A percentile compares a stretch with the other conserved stretches of the same genome.
These are phyloP conservation scores for Brassica cretica DNA, from an alignment of 345 rosid genomes.

Conservation along the genomic window DNA sequence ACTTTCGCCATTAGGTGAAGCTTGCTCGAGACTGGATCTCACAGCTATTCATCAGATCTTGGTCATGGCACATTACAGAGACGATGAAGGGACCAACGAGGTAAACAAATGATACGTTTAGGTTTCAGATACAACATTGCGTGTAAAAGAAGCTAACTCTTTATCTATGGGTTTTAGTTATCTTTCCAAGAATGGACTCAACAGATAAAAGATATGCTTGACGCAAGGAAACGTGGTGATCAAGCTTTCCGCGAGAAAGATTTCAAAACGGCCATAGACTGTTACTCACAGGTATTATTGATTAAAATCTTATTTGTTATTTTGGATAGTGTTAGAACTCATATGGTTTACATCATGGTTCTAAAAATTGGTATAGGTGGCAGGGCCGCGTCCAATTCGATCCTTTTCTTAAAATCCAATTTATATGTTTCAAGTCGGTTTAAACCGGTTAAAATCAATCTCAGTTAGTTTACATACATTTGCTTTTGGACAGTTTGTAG, in stretches of 20 bases:
- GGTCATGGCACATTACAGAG: constrained; percentile 82
- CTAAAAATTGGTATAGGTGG: too few relatives aligned
- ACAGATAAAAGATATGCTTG: constrained; percentile 95
- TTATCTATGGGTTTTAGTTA: constrained; percentile 47
- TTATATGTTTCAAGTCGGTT: too few relatives aligned
- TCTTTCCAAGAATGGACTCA: constrained; percentile 99
- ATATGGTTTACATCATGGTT: neutral
- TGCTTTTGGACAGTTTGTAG: constrained; percentile 64
- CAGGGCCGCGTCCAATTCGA: too few relatives aligned
- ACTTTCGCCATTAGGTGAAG: constrained; percentile 89
- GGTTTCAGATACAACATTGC: neutral
- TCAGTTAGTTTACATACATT: neutral
- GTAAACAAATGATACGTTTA: constrained; percentile 33
- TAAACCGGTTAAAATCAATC: too few relatives aligned
- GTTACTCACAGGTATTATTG: constrained; percentile 80
- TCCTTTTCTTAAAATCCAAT: too few relatives aligned
- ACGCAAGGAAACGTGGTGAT: constrained; percentile 92
- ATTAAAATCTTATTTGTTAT: neutral
- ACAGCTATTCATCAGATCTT: constrained; percentile 94
- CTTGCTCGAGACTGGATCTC: constrained; percentile 94
- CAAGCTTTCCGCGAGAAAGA: constrained; percentile 93
- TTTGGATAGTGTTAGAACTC: constrained; percentile 11
- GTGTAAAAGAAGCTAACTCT: neutral
- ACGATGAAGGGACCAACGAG: constrained; percentile 93
- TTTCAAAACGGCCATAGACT: constrained; percentile 83